Base-by-base conservation (phyloP, 371 early-diverging fungal species). In the Mortierella sp. region DNA sequence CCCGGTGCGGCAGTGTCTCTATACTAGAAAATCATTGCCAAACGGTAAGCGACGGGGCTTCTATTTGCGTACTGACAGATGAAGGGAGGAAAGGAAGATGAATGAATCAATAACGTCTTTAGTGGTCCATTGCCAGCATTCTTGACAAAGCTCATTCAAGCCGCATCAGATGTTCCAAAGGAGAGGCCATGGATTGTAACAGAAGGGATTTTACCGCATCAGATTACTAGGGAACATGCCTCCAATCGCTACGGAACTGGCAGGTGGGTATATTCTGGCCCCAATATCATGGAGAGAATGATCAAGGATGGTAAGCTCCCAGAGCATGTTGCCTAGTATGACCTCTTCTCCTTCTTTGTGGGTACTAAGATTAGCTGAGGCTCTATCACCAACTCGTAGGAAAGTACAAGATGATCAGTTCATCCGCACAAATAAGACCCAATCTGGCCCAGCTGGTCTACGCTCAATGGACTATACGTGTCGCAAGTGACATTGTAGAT, bases 91-190 rank as follows among this genome's bases (percentile, higher is more conserved):
- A 10, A 10, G 34, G 34, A 16, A 16, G 19, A 43, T 3, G 44
- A 43, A 34, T 10, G 10, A 34, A 10, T 34, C 10, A 34, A 7
- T 34, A 4, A 34, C 10, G 10, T 10, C 34, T 34, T 34, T 34
- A 34, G 34, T 39, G 39, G 39, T 14, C 14, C 39, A 39, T 14
- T 10, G 16, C 13, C 17, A 73, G 74, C 74, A 1, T 63, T 73
- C 39, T 14, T 73, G 52, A 73, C 74, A 22, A 73, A 59, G 46
- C 63, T 73, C 17, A 73, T 73, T n/a, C 63, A 58, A 27, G 74
- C 67, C 13, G 63, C 63, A 0, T 37, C 60, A 3, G 49, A 39
- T 0, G 46, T 49, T 12, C 54, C 34, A 21, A 48, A 29, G 0
- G 57, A 51, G 6, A 59, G 25, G 0, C 22, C 59, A 16, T 73